Evolutionary conservation across 2,329 filamentous ascomycete species (phyloP).

Genomic region (Sphaceloma murrayae): DNA sequence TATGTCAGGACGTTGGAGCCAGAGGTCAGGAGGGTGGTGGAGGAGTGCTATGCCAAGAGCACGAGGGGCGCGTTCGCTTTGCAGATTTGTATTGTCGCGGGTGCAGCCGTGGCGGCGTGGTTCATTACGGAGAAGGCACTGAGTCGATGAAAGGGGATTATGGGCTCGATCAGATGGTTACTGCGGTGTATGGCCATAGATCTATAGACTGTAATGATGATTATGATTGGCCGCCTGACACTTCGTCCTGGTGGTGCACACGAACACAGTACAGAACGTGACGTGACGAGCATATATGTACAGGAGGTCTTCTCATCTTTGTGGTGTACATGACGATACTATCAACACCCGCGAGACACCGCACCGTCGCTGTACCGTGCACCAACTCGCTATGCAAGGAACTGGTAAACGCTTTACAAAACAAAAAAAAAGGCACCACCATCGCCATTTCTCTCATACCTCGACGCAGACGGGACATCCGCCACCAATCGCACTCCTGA

Average conservation of each 20-base stretch:
- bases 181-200: too few species aligned
- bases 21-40: constrained; percentile 48
- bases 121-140: constrained; percentile 36
- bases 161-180: too few species aligned
- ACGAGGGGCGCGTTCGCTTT: constrained; percentile 44
- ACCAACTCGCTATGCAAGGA: constrained; percentile 8
- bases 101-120: constrained; percentile 39
- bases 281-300: too few species aligned
- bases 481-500: constrained; percentile 55
- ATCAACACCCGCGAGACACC: too few species aligned
- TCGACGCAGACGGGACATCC: constrained; percentile 23
- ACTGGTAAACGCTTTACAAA: neutral
- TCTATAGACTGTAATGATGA: too few species aligned
- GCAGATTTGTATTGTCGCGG: constrained; percentile 41
- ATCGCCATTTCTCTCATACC: neutral
- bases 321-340: too few species aligned
- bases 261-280: too few species aligned
- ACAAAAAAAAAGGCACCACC: neutral
- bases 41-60: constrained; percentile 54
- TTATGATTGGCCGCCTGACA: too few species aligned
- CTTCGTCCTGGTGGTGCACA: too few species aligned
- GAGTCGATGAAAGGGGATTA: too few species aligned
- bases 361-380: constrained; percentile 8
- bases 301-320: too few species aligned
- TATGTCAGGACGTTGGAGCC: constrained; percentile 59